Evolutionary conservation across 441 rosid genomes (phyloP), one percentile per base, ranked within the genome.

Genomic region (Pelargonium hybrid): DNA sequence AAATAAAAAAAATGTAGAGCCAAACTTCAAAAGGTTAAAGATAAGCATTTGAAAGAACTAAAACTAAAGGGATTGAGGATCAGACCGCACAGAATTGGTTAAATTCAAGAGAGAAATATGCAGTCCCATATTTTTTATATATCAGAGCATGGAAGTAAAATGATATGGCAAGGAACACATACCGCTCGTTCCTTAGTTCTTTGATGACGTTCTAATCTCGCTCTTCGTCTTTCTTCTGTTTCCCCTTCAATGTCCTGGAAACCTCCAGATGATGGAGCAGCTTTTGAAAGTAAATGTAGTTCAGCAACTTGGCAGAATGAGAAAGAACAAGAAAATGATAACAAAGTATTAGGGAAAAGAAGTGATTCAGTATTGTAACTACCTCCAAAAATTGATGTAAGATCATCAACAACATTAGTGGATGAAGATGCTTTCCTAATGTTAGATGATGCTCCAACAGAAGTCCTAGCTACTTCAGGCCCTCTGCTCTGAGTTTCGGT

Each of bases 171-270:
- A 1, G 20, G 13, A 77, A 50, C 50, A 79, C 90, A 76, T 83
- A 93, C 98, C 77, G 97, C 97, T 8, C 98, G 93, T 84, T 93
- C 97, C 76, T 93, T 96, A 76, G 98, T 88, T 84, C 98, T 88
- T 75, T 90, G 98, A 61, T 89, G 96, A 73, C 97, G 96, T 66
- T 93, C 96, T 81, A 93, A 76, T 82, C 98, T 84, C 62, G 98
- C 93, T 76, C 85, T 86, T 52, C 96, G 83, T 78, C 98, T 87
- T 77, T 93, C 95, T 73, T 88, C 97, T 70, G 82, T 87, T 81
- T 93, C 98, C 73, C 97, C 97, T 52, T 87, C 93, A 74, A 91
- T 82, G 1, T 91, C 98, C 76, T 82, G 96, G 80, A 93, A 93
- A 8, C 79, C 92, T 78, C 90, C 90, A 50, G 96, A 77, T 29